Conservation (phyloP, 2,329 filamentous ascomycete species). For the Gremmenia infestans region DNA sequence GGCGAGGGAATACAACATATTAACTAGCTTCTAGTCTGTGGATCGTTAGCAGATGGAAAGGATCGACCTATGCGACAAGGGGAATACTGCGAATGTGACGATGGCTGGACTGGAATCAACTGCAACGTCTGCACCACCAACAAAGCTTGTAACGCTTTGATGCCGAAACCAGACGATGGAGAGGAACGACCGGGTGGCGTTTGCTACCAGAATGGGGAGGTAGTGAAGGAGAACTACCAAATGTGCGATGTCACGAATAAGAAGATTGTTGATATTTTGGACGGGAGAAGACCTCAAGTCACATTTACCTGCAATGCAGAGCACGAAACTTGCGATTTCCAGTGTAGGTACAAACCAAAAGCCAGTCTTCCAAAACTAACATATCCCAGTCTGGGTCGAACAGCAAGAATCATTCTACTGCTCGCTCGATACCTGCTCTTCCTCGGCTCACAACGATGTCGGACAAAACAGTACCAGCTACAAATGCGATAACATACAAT, state of each 20-base stretch:
- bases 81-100: slow-evolving; percentile 75
- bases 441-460: slow-evolving; percentile 62
- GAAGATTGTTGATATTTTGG: slow-evolving; percentile 84
- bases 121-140: slow-evolving; percentile 91
- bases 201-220: slow-evolving; percentile 86
- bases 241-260: slow-evolving; percentile 96
- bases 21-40: slow-evolving; percentile 57
- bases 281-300: slow-evolving; percentile 81
- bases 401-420: slow-evolving; percentile 95
- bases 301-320: slow-evolving; percentile 86
- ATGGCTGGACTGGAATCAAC: slow-evolving; percentile 95
- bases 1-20: slow-evolving; percentile 1
- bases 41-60: slow-evolving; percentile 74
- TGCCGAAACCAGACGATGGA: slow-evolving; percentile 61
- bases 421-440: slow-evolving; percentile 74
- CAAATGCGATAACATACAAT: slow-evolving; percentile 77
- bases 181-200: slow-evolving; percentile 55
- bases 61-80: slow-evolving; percentile 71
- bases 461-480: slow-evolving; percentile 78
- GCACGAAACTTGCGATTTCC: slow-evolving; percentile 80
- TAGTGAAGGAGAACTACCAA: slow-evolving; percentile 93
- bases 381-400: slow-evolving; percentile 79
- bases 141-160: slow-evolving; percentile 79
- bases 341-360: slow-evolving; percentile 57
- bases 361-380: slow-evolving; percentile 9